These are phyloP conservation scores for Fraxinus velutina DNA, from an alignment of 305 asterid genomes.

Conservation along the genomic window DNA sequence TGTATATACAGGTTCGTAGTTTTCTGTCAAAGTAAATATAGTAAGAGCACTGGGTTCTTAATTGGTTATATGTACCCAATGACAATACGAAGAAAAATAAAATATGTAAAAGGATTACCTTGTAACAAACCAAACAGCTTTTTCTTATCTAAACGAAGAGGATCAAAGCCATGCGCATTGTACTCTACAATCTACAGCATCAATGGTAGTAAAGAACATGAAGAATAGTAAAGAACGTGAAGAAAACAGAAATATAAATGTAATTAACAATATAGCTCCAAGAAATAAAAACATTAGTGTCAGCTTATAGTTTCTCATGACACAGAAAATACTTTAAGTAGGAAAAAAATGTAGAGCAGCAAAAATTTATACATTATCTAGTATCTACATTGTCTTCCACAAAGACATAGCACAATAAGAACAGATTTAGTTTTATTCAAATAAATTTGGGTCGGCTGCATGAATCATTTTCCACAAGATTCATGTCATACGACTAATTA, in stretches of 20 bases:
- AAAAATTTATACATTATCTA: not conserved
- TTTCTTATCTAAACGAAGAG: constrained; percentile 54
- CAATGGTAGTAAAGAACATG: constrained; percentile 25
- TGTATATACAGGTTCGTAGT: constrained; percentile 61
- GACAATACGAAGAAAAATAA: constrained; percentile 9
- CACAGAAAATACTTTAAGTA: not conserved
- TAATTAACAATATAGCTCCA: not conserved
- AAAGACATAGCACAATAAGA: not conserved
- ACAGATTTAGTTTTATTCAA: not conserved
- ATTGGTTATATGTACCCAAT: not conserved
- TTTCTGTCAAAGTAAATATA: constrained; percentile 45
- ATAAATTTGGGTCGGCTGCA: not conserved
- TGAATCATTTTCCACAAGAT: not conserved
- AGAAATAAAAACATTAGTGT: not conserved
- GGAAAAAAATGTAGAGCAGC: not conserved
- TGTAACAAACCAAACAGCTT: constrained; percentile 61
- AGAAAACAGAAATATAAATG: constrained; percentile 3
- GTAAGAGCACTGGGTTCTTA: constrained; percentile 18
- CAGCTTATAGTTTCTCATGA: not conserved
- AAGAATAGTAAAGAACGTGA: constrained; percentile 22
- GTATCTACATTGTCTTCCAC: not conserved
- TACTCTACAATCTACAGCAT: constrained; percentile 64
- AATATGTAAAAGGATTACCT: constrained; percentile 39
- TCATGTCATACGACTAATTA: not conserved
- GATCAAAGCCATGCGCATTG: constrained; percentile 39